Conservation (phyloP, 441 rosid species). For the Syzygium malaccense region DNA sequence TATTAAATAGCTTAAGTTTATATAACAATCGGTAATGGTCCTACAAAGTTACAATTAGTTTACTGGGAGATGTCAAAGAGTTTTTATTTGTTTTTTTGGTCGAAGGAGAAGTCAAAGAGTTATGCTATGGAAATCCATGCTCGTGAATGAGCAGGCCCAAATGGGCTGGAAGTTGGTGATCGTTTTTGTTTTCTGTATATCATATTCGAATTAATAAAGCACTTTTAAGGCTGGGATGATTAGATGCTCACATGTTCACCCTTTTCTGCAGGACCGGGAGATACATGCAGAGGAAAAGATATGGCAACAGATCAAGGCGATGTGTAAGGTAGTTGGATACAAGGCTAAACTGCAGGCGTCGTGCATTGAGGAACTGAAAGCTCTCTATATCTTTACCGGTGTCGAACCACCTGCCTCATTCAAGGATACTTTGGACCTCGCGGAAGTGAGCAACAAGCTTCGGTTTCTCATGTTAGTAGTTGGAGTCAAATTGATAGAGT, state of each 20-base stretch:
- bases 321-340: constrained; percentile 56
- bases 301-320: constrained; percentile 56
- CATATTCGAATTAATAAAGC: not conserved
- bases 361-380: constrained; percentile 49
- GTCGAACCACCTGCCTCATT: constrained; percentile 48
- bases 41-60: not conserved
- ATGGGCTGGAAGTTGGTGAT: not conserved
- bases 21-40: not conserved
- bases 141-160: not conserved
- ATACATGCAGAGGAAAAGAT: constrained; percentile 31
- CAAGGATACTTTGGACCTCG: constrained; percentile 29
- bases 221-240: not conserved
- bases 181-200: not conserved
- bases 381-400: constrained; percentile 65
- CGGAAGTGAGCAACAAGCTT: constrained; percentile 39
- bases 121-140: not conserved
- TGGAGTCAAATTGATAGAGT: constrained; percentile 53
- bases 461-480: constrained; percentile 65
- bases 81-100: no score
- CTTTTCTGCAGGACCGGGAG: constrained; percentile 17
- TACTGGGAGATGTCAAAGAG: not conserved
- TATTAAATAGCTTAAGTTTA: not conserved
- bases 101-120: not conserved
- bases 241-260: not conserved
- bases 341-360: constrained; percentile 26